Evolutionary conservation across 1,139 yeast genomes (phyloP).

Genomic region (Hansenula lynferdii): DNA sequence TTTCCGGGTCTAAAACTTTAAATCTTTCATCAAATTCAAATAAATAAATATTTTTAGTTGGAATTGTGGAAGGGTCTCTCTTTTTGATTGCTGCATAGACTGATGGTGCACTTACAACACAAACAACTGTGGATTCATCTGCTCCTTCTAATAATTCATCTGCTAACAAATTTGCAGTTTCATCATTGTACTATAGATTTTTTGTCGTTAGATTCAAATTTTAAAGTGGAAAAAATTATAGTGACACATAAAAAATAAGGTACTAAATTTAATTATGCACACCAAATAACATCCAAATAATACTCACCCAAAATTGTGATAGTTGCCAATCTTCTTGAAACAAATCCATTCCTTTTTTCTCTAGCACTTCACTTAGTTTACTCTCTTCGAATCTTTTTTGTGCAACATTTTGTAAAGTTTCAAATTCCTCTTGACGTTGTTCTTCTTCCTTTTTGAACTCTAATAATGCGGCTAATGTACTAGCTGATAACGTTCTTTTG

Average conservation of each 20-base stretch:
- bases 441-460: slow-evolving; percentile 69
- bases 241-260: not conserved
- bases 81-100: slow-evolving; percentile 80
- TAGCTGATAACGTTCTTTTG: slow-evolving; percentile 44
- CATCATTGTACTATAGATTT: slow-evolving; percentile 49
- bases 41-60: slow-evolving; percentile 65
- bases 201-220: too few relatives aligned
- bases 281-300: too few relatives aligned
- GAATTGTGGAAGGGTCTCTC: slow-evolving; percentile 43
- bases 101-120: slow-evolving; percentile 85
- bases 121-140: slow-evolving; percentile 72
- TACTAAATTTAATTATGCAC: too few relatives aligned
- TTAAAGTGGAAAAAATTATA: not conserved
- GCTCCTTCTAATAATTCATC: too few relatives aligned
- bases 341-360: slow-evolving; percentile 48
- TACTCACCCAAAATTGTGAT: slow-evolving; percentile 74
- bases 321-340: slow-evolving; percentile 93
- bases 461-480: slow-evolving; percentile 72
- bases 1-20: slow-evolving; percentile 63
- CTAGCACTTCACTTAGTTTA: slow-evolving; percentile 23
- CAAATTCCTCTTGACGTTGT: slow-evolving; percentile 54
- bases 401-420: slow-evolving; percentile 50
- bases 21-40: slow-evolving; percentile 78
- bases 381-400: slow-evolving; percentile 37
- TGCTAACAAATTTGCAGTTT: slow-evolving; percentile 64